Evolutionary conservation across 768 basidiomycete species (phyloP).

Genomic region (Suillus brevipes): DNA sequence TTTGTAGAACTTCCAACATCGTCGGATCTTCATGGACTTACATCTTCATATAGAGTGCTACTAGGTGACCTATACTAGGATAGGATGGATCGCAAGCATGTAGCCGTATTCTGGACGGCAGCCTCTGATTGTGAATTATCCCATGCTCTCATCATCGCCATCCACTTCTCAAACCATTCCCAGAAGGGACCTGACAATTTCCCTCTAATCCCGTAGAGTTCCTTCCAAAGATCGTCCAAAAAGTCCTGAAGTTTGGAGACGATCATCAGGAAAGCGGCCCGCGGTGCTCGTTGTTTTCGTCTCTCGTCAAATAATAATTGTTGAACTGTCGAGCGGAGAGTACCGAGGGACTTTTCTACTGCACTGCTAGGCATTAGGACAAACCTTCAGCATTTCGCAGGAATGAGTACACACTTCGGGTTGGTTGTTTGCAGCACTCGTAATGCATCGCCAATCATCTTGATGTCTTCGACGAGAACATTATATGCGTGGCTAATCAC

Average conservation of each 20-base stretch:
- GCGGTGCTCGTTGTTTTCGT: constrained; percentile 3
- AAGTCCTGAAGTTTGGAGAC: constrained; percentile 1
- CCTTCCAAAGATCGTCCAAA: constrained; percentile 4
- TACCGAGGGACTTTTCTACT: neutral
- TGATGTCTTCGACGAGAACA: constrained; percentile 3
- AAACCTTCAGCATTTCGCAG: neutral
- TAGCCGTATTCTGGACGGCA: neutral
- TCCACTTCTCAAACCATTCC: constrained; percentile 8
- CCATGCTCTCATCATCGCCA: constrained; percentile 5
- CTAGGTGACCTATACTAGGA: neutral
- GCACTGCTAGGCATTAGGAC: neutral
- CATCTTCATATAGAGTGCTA: too few relatives aligned
- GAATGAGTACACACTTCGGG: neutral
- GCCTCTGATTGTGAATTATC: constrained; percentile 4
- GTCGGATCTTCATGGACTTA: too few relatives aligned
- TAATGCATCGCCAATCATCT: constrained; percentile 4
- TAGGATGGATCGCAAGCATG: constrained; percentile 1
- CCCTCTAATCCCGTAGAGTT: neutral
- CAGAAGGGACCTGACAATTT: constrained; percentile 1
- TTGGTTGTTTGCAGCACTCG: constrained; percentile 3
- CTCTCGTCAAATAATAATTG: neutral
- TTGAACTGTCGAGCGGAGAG: constrained; percentile 1
- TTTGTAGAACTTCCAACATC: too few relatives aligned
- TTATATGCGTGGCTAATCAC: neutral
- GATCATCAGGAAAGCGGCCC: neutral